Percentiles rank a stretch among this genome's conserved stretches.
Conservation (phyloP, 225 moss, liverwort and hornwort genomes). For the Antitrichia curtipendula region DNA sequence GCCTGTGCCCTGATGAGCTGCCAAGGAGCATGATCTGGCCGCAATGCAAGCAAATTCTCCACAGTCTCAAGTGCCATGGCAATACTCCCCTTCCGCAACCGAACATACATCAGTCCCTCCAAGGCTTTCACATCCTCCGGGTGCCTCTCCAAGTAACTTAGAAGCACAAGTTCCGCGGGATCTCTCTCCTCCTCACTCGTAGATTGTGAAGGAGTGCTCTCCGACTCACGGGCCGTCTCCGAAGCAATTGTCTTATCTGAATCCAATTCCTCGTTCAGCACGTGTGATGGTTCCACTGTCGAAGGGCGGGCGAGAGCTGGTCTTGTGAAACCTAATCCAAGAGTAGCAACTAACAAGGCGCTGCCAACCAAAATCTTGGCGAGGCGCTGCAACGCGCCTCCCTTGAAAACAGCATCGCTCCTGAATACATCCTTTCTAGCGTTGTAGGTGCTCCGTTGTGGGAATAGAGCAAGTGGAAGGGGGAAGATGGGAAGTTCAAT, state of each 20-base stretch:
- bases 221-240: neutral
- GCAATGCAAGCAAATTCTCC: conserved; percentile 42
- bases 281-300: conserved; percentile 12
- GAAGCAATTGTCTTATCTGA: neutral
- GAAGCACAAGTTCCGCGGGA: conserved; percentile 64
- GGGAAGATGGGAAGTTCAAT: conserved; percentile 81
- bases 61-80: conserved; percentile 44
- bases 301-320: conserved; percentile 50
- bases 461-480: conserved; percentile 26
- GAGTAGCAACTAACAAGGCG: conserved; percentile 34
- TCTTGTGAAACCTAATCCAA: conserved; percentile 41
- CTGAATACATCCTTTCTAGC: neutral
- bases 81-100: conserved; percentile 65
- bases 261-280: neutral
- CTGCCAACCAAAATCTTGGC: conserved; percentile 34
- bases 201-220: conserved; percentile 8
- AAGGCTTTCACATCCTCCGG: conserved; percentile 63
- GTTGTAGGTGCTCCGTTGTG: neutral
- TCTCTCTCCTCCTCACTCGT: conserved; percentile 33
- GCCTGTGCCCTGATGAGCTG: conserved; percentile 73
- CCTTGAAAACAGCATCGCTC: neutral
- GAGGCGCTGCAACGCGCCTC: neutral
- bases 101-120: conserved; percentile 65
- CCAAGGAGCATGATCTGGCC: conserved; percentile 70
- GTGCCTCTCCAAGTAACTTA: conserved; percentile 55